phyloP scores from a whole-genome alignment of 352 stramenopile genomes.

The Phytophthora sojae region DNA sequence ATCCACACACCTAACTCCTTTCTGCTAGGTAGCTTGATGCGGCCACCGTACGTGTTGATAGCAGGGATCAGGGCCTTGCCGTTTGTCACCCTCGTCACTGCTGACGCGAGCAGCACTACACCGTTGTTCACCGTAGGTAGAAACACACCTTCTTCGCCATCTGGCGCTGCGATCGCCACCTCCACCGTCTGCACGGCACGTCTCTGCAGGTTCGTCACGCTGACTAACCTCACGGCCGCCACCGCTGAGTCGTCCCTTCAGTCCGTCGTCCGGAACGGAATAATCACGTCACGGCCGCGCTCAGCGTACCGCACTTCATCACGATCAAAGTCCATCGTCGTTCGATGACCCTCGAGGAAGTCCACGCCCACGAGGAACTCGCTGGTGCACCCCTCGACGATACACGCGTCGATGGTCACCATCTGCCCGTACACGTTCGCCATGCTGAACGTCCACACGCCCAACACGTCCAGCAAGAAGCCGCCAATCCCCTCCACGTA shows the following conservation, averaged over 20 bases:
- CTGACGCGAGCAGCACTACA: not conserved
- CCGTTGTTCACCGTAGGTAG: not conserved
- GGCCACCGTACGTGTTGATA: not conserved
- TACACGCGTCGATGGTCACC: no score
- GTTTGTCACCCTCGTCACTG: not conserved
- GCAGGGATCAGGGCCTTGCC: not conserved
- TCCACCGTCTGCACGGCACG: not conserved
- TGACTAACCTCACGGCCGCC: not conserved
- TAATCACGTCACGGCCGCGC: not conserved
- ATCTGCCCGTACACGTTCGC: no score
- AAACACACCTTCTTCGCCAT: not conserved
- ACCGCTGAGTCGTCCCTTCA: not conserved
- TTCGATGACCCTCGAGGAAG: no score
- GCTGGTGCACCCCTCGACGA: no score
- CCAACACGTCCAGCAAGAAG: no score
- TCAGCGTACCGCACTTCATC: no score
- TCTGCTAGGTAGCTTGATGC: not conserved
- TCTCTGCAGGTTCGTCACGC: not conserved
- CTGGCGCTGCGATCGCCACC: not conserved
- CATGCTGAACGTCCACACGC: no score
- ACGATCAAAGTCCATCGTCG: no score
- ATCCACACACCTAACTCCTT: not conserved
- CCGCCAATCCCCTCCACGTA: no score
- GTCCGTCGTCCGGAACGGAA: not conserved
- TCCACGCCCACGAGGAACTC: no score